phyloP scores from a whole-genome alignment of 768 basidiomycete genomes.

The Agaricus sinodeliciosus region DNA sequence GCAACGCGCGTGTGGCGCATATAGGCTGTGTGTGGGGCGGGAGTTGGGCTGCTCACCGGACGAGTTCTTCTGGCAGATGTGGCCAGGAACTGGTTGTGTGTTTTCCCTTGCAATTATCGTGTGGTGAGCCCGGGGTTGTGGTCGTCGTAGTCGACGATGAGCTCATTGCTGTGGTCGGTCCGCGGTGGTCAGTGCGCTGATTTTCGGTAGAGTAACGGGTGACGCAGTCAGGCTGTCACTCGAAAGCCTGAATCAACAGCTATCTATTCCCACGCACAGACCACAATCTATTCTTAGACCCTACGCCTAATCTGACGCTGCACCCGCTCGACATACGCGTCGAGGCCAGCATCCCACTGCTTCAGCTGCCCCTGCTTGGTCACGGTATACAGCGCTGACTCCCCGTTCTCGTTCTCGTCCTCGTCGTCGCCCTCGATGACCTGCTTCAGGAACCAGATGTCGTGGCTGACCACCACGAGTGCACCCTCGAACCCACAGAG shows the following conservation, averaged over 20 bases:
- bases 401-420: slow-evolving; percentile 15
- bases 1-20: slow-evolving; percentile 29
- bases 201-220: slow-evolving; percentile 27
- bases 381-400: slow-evolving; percentile 23
- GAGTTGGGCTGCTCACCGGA: slow-evolving; percentile 35
- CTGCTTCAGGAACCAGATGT: slow-evolving; percentile 32
- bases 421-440: slow-evolving; percentile 23
- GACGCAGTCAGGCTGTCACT: slow-evolving; percentile 27
- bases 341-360: slow-evolving; percentile 24
- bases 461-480: slow-evolving; percentile 61
- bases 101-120: slow-evolving; percentile 50
- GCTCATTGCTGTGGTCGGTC: slow-evolving; percentile 19
- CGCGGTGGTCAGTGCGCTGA: slow-evolving; percentile 37
- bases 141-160: slow-evolving; percentile 20
- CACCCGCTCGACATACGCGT: slow-evolving; percentile 23
- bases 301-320: slow-evolving; percentile 3
- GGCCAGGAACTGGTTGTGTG: slow-evolving; percentile 50
- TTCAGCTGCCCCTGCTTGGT: slow-evolving; percentile 24
- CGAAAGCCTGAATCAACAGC: slow-evolving; percentile 19
- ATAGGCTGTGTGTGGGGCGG: slow-evolving; percentile 12
- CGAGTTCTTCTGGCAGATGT: slow-evolving; percentile 54
- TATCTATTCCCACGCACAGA: slow-evolving; percentile 36
- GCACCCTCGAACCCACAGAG: slow-evolving; percentile 48
- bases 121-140: slow-evolving; percentile 2
- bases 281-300: slow-evolving; percentile 15